Base-by-base conservation (phyloP, 768 basidiomycete species). In the Boletus rufocinnamomeus region DNA sequence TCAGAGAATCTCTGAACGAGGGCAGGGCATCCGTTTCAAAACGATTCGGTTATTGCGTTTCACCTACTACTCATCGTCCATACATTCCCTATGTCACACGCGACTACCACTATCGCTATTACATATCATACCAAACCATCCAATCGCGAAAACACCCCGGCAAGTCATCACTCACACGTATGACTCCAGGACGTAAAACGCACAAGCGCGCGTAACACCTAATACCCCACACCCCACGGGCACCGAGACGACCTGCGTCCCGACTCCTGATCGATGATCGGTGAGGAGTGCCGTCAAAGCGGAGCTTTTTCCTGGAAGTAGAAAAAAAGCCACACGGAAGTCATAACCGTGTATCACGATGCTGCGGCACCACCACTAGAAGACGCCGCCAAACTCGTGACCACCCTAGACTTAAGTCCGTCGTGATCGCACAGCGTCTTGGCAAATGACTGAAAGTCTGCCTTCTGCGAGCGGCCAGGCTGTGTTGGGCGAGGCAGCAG, bases 381-480 rank as follows among this genome's bases (percentile, higher is more conserved):
- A 37, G 48, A n/a, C 43, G 28, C 28, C 3, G 49, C 43, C 17
- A 43, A 28, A 25, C 50, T 49, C 51, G 59, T 44, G 58, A 46
- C 50, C 43, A 30, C 50, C 34, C 49, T 50, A 38, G 60, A 55
- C 60, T 70, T 68, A 45, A 72, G 65, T 54, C 65, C 72, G 61
- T 72, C 73, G 65, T 69, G 76, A 56, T 75, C 71, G 54, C 79
- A 65, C 51, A 85, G 69, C 21, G 75, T 67, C 59, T 79, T 74
- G 19, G 80, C 76, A 62, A 86, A 85, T 9, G 79, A 76, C 50
- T 76, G 75, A 70, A 86, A 86, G 46, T 84, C 83, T 56, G 78
- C 72, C 62, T 80, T 83, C 40, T 77, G 76, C 16, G 76, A 72
- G 56, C 83, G 75, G 46, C 73, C 74, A 57, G 72, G 69, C 72